Evolutionary conservation across 2,329 filamentous ascomycete genomes (phyloP).

Genomic region (Phialophora macrospora): DNA sequence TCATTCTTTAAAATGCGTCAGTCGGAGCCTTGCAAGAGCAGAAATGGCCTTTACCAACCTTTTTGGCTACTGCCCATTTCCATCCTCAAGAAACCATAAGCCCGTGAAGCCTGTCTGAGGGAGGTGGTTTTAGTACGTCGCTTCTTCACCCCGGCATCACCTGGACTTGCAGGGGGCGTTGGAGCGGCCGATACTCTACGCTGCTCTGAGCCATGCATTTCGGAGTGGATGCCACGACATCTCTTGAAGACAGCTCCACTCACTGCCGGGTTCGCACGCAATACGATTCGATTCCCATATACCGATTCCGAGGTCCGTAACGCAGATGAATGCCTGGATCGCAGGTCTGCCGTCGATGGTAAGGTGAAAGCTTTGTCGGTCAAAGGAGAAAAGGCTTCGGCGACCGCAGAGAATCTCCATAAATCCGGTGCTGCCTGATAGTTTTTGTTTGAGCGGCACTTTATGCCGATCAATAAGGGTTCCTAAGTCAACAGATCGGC

Average conservation of each 20-base stretch:
- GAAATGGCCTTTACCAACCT: slow-evolving; percentile 11
- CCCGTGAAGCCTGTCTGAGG: background rate
- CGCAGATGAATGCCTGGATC: background rate
- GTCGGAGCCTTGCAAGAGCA: background rate
- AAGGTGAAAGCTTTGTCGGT: background rate
- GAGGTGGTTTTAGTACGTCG: background rate
- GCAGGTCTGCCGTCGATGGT: background rate
- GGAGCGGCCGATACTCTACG: background rate
- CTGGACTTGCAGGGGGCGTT: background rate
- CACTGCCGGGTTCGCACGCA: background rate
- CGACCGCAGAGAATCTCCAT: background rate
- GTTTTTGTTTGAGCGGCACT: slow-evolving; percentile 11
- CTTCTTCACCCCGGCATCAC: background rate
- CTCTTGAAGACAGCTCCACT: background rate
- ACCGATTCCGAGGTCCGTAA: background rate
- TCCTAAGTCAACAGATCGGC: slow-evolving; percentile 58
- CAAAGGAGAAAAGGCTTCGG: background rate
- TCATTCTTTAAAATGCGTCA: slow-evolving; percentile 22
- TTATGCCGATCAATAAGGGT: background rate
- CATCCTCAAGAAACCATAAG: slow-evolving; percentile 25
- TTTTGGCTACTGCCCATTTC: slow-evolving; percentile 33
- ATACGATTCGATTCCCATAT: background rate
- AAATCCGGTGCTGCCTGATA: background rate
- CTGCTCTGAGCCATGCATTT: background rate
- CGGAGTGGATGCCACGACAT: background rate